Base-by-base conservation (phyloP, 129 eudicot genomes). In the Heracleum sosnowskyi region DNA sequence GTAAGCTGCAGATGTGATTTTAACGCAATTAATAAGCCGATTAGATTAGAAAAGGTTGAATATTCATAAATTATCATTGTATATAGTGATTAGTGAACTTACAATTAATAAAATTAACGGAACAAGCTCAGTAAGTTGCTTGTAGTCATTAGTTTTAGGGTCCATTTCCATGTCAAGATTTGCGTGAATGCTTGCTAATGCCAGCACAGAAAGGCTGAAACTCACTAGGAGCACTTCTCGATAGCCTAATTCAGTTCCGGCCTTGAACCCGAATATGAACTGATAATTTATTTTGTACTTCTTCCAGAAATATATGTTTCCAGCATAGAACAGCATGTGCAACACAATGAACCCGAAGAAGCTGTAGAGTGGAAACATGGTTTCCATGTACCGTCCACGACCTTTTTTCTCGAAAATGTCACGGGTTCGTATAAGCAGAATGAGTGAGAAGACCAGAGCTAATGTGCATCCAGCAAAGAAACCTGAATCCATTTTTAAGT, bases 331-430 rank as follows among this genome's bases (percentile, higher is more conserved):
- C 63, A 87, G 40, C 84, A 87, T 79, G 77, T 87, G 90, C 22
- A 87, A 75, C 41, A 87, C 88, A 12, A 87, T 69, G 76, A 74
- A 87, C 12, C 78, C 84, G 64, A 76, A 87, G 28, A 87, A 82
- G 80, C 90, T 87, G 80, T 81, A 86, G 18, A 86, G 90, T 2
- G 83, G 85, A 78, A 86, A 86, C 87, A 86, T 83, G 76, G 82
- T 83, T 64, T 75, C 83, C 90, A 86, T 80, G 79, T 83, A 83
- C 47, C 44, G 28, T 2, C 31, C 47, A 36, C 70, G 39, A 31
- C 82, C 79, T 17, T 71, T 70, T 20, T 78, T 81, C 35, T 80
- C 78, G n/a, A 83, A 11, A 36, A 83, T 15, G 35, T 80, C 28
- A 20, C 83, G 82, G 17, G 87, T 80, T 9, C 81, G 83, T 63